phyloP scores from a whole-genome alignment of 2,329 filamentous ascomycete species.

The Colletotrichum neosansevieriae region DNA sequence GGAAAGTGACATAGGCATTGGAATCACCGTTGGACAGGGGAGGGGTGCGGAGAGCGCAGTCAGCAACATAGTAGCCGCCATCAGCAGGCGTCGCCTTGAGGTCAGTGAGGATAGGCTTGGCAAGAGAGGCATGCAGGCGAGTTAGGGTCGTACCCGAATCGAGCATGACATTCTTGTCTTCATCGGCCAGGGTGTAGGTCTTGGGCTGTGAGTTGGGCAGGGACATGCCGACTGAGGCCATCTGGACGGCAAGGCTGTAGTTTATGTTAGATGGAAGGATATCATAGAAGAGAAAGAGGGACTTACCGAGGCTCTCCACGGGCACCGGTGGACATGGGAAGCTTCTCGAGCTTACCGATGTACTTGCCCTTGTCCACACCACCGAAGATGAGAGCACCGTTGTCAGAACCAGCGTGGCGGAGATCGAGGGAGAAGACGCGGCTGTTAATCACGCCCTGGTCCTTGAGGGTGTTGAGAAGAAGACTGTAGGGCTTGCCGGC shows the following conservation, averaged over 20 bases:
- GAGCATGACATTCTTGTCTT: conserved; percentile 59
- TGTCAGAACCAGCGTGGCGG: conserved; percentile 55
- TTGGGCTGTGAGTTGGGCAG: conserved; percentile 41
- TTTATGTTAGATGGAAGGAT: background rate
- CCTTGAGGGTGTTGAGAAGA: conserved; percentile 62
- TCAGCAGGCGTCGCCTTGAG: conserved; percentile 56
- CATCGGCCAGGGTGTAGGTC: conserved; percentile 43
- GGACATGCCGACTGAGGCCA: conserved; percentile 50
- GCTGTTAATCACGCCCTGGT: conserved; percentile 61
- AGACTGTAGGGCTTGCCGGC: conserved; percentile 60
- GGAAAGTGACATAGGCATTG: conserved; percentile 57
- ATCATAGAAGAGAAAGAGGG: conserved; percentile 31
- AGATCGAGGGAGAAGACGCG: conserved; percentile 65
- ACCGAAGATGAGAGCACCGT: conserved; percentile 65
- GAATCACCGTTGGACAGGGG: conserved; percentile 47
- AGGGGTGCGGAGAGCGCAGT: conserved; percentile 53
- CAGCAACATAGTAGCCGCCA: conserved; percentile 58
- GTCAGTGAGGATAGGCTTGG: conserved; percentile 56
- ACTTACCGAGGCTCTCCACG: conserved; percentile 48
- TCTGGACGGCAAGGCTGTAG: conserved; percentile 49
- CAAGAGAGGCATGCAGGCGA: conserved; percentile 57
- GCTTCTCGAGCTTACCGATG: conserved; percentile 57
- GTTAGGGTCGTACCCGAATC: conserved; percentile 66
- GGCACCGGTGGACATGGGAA: conserved; percentile 56
- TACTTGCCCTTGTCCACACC: conserved; percentile 66